Evolutionary conservation across 2,329 filamentous ascomycete genomes (phyloP), one percentile per base, ranked within the genome.

Genomic region (Penicillium sp.): DNA sequence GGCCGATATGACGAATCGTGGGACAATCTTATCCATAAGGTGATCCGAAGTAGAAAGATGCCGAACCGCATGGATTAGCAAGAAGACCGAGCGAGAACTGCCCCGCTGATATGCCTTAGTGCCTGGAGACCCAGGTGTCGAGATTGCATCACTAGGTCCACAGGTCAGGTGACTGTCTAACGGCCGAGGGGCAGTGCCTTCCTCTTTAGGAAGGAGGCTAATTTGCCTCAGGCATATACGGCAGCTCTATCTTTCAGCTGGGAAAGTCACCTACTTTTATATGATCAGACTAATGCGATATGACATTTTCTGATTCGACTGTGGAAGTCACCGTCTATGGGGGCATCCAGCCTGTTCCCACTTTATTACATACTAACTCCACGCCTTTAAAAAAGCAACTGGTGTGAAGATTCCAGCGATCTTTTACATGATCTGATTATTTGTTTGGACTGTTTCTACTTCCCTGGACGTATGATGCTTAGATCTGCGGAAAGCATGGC

Each of bases 41-140:
- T 60, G 58, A 61, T 58, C 52, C 52, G 47, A 55, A 52, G 44
- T 39, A 59, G 57, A 60, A 61, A 51, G 57, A 58, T 60, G 59
- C 59, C 59, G 59, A 62, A 62, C 43, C 54, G 33, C 40, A 48
- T 60, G 52, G 58, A 60, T 60, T 55, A 50, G 35, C 41, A 54
- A 56, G 48, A 61, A 56, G 56, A 61, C 57, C 56, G 57, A 52
- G 51, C 58, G 57, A 60, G 57, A 61, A 50, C 41, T 41, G 37
- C 52, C 31, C 35, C 32, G 50, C 20, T 14, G 35, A 13, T 10
- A 9, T 5, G 34, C 8, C 28, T 37, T 30, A 27, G 12, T 23
- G 34, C 34, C 34, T 36, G 27, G 18, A 9, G 9, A 22, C 9
- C 9, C 18, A 22, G 18, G 18, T 9, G 18, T 22, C 18, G 18